A percentile compares a stretch with the other conserved stretches of the same genome.
These are phyloP conservation scores for Microdochium bolleyi DNA, from an alignment of 2,329 filamentous ascomycete species.

Conservation along the genomic window DNA sequence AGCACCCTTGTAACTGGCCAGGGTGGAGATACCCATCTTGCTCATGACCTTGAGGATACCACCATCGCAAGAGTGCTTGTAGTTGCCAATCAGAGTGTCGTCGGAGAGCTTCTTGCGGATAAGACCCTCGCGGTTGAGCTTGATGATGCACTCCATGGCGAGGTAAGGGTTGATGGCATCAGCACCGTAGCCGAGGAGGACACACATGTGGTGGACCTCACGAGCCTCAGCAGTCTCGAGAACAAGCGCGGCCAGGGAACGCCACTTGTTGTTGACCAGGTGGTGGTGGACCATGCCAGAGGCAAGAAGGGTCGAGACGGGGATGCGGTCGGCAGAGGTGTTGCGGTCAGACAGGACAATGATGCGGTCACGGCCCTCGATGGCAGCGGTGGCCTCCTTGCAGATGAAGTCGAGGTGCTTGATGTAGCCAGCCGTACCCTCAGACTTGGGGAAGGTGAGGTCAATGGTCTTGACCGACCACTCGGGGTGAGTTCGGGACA, in stretches of 20 bases:
- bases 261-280: conserved; percentile 91
- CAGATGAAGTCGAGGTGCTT: conserved; percentile 85
- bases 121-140: conserved; percentile 88
- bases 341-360: conserved; percentile 86
- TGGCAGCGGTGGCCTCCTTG: conserved; percentile 72
- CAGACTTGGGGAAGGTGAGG: conserved; percentile 82
- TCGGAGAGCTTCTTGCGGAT: conserved; percentile 84
- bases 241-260: conserved; percentile 77
- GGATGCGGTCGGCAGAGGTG: conserved; percentile 71
- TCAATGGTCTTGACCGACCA: conserved; percentile 91
- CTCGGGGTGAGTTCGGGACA: conserved; percentile 60
- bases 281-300: conserved; percentile 95
- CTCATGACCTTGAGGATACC: conserved; percentile 98
- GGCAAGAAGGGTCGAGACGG: conserved; percentile 79
- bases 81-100: conserved; percentile 83
- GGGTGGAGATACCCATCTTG: conserved; percentile 98
- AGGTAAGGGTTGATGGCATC: conserved; percentile 94
- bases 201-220: conserved; percentile 98
- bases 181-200: conserved; percentile 90
- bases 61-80: conserved; percentile 93
- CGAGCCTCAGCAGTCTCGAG: conserved; percentile 92
- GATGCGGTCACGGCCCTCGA: conserved; percentile 76
- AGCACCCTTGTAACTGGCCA: conserved; percentile 94
- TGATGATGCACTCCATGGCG: conserved; percentile 91
- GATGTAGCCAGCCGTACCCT: conserved; percentile 77